Evolutionary conservation across 768 basidiomycete species (phyloP), one percentile per base, ranked within the genome.

Genomic region (Coprinopsis marcescibilis): DNA sequence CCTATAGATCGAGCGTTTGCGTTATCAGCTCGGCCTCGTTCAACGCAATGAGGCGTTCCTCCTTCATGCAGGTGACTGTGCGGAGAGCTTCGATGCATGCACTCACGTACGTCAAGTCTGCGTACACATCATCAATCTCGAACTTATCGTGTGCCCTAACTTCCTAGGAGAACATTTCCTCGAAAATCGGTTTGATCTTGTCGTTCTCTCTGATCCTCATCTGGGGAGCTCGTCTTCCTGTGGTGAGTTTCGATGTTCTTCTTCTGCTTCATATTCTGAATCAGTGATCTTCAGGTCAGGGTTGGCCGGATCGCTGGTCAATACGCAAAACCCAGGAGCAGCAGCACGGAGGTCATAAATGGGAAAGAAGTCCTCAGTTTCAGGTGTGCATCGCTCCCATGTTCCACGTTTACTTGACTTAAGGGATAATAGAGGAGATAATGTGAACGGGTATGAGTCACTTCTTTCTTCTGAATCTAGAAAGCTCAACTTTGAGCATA

Each of bases 11-110:
- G 87, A 91, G 61, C 77, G 90, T 8, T 72, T 97, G 46, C 76
- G 91, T 41, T 73, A 81, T 59, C 90, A 94, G 52, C 70, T 97
- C 15, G 68, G 73, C 26, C 80, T 80, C 27, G 92, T 94, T 2
- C 86, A 96, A 55, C 74, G 74, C 15, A 89, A 90, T 52, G 81
- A 94, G 57, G 92, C 91, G 0, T 98, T 99, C 66, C 73, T 99
- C 29, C 76, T 99, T 2, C 96, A 99, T 52, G 96, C 96, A 0
- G 96, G 96, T 2, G 96, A 99, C 59, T 99, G 96, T 57, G 93
- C 91, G n/a, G 90, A 94, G 64, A 86, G 89, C 61, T 94, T 95
- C 57, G 85, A 89, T 55, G 90, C 89, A 0, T 93, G 90, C 61
- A 91, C 88, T 0, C 80, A 89, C 52, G 89, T 89, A 60, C 56